Evolutionary conservation across 176 grass and related monocot genomes (phyloP).

Genomic region (Carex cristatella): DNA sequence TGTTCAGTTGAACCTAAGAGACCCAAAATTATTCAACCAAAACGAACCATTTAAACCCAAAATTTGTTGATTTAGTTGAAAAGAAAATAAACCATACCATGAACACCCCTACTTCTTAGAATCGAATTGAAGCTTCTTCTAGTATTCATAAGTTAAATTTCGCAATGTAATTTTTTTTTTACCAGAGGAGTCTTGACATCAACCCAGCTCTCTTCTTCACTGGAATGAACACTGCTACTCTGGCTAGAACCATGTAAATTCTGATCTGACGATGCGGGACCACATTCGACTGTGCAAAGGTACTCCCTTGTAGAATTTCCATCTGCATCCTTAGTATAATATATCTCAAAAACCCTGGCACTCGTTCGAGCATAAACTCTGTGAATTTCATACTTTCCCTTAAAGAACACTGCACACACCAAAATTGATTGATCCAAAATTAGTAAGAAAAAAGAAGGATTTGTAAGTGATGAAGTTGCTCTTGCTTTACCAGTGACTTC

Average conservation of each 20-base stretch:
- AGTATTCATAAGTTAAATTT: neutral
- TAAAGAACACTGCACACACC: conserved; percentile 44
- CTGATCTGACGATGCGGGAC: conserved; percentile 35
- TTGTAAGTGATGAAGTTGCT: neutral
- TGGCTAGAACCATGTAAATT: conserved; percentile 19
- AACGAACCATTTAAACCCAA: no score
- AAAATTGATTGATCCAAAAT: neutral
- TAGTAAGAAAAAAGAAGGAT: neutral
- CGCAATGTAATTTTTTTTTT: conserved; percentile 21
- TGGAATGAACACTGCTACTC: conserved; percentile 38
- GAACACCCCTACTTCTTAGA: no score
- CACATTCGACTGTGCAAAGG: conserved; percentile 75
- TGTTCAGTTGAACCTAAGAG: no score
- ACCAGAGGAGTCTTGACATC: conserved; percentile 66
- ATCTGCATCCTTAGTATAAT: conserved; percentile 41
- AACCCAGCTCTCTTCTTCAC: conserved; percentile 82
- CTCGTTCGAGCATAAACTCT: conserved; percentile 68
- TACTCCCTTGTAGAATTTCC: conserved; percentile 51
- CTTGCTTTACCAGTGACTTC: conserved; percentile 15
- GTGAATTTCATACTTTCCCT: conserved; percentile 58
- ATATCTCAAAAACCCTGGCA: conserved; percentile 83
- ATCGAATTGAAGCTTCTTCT: no score
- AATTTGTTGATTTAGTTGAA: no score
- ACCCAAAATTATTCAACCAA: no score
- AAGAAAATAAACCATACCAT: no score